phyloP scores from a whole-genome alignment of 257 asterid species.

The Ophiorrhiza pumila region DNA sequence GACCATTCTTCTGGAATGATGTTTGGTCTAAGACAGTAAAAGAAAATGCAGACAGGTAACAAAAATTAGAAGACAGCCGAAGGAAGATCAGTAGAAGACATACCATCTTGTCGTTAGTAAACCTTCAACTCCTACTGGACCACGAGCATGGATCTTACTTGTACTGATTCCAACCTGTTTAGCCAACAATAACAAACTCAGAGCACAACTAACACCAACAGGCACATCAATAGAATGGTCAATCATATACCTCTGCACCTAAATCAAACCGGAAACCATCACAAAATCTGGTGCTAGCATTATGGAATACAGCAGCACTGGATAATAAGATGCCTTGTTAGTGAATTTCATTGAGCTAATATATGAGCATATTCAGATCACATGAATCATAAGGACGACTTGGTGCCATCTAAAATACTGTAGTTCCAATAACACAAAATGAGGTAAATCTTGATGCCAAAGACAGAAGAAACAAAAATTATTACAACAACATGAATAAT shows the following conservation, averaged over 20 bases:
- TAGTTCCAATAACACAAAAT: not conserved
- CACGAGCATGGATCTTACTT: slow-evolving; percentile 96
- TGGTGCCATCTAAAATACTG: not conserved
- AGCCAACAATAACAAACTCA: slow-evolving; percentile 15
- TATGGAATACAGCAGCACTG: slow-evolving; percentile 97
- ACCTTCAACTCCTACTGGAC: slow-evolving; percentile 98
- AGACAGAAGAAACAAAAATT: not conserved
- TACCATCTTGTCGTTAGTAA: slow-evolving; percentile 91
- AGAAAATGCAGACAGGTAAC: not conserved
- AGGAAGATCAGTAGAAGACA: slow-evolving; percentile 13
- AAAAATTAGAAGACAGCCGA: not conserved
- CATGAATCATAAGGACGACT: not conserved
- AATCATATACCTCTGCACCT: slow-evolving; percentile 82
- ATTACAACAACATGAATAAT: not conserved
- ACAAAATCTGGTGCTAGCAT: slow-evolving; percentile 87
- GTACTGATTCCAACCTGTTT: slow-evolving; percentile 92
- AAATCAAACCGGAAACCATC: slow-evolving; percentile 96
- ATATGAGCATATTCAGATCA: not conserved
- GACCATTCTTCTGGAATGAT: not conserved
- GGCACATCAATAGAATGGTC: not conserved
- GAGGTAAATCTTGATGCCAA: slow-evolving; percentile 3
- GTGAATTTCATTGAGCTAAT: not conserved
- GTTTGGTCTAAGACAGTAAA: not conserved
- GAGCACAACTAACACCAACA: not conserved
- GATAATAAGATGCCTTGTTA: slow-evolving; percentile 5